These are phyloP conservation scores for Arthroderma uncinatum DNA, from an alignment of 2,329 filamentous ascomycete species.

Conservation along the genomic window DNA sequence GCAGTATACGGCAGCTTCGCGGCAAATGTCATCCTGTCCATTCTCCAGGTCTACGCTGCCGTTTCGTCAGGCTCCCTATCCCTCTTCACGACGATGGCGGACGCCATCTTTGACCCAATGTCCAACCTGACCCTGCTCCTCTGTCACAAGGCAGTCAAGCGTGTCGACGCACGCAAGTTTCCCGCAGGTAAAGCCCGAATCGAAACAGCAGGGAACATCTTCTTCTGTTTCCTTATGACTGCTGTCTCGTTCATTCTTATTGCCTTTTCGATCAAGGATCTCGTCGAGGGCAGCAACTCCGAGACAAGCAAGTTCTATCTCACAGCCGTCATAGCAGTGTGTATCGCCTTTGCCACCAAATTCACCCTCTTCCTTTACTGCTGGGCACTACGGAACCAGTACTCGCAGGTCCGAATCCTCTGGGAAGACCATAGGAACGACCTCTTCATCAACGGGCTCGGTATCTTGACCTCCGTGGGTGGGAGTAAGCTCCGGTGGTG, in stretches of 20 bases:
- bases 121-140: constrained; percentile 81
- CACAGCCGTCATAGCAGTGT: constrained; percentile 74
- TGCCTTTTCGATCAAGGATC: constrained; percentile 66
- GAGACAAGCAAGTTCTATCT: constrained; percentile 60
- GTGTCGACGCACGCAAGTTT: constrained; percentile 75
- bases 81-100: constrained; percentile 94
- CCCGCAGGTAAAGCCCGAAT: constrained; percentile 88
- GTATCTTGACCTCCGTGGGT: constrained; percentile 81
- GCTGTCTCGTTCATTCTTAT: constrained; percentile 86
- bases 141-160: constrained; percentile 75
- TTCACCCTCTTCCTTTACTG: constrained; percentile 79
- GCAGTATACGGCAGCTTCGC: constrained; percentile 57
- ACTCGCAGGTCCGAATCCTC: constrained; percentile 80
- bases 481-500: constrained; percentile 85
- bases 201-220: constrained; percentile 90
- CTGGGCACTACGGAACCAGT: constrained; percentile 79
- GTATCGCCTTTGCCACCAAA: constrained; percentile 75
- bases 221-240: constrained; percentile 94
- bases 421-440: constrained; percentile 98
- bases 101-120: constrained; percentile 84
- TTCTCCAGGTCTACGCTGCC: constrained; percentile 80
- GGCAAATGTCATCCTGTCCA: constrained; percentile 69
- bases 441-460: constrained; percentile 89
- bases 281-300: constrained; percentile 41
- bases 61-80: constrained; percentile 80